Percentiles rank a stretch among this genome's conserved stretches.
Evolutionary conservation across 1,139 yeast species (phyloP).

Genomic region (Pichia sp.): DNA sequence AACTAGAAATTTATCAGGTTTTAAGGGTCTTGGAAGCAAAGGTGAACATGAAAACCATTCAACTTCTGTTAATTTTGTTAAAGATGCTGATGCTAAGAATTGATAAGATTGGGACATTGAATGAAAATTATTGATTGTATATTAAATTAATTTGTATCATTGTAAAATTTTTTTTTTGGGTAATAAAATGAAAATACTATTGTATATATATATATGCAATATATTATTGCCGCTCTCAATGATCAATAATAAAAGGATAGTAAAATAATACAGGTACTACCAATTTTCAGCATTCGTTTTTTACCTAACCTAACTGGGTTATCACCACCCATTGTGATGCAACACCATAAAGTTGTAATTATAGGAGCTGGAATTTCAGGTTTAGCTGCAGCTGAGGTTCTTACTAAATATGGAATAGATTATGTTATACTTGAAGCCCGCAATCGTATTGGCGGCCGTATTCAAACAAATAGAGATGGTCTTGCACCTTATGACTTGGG

Average conservation of each 20-base stretch:
- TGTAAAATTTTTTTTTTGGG: background rate
- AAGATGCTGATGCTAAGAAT: conserved; percentile 27
- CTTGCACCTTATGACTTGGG: conserved; percentile 59
- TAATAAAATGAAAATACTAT: too few species aligned
- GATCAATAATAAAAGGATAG: too few species aligned
- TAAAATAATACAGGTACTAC: too few species aligned
- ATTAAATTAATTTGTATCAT: too few species aligned
- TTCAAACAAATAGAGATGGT: conserved; percentile 34
- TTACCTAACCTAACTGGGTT: too few species aligned
- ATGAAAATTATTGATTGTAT: too few species aligned
- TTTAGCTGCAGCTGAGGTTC: conserved; percentile 63
- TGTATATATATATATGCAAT: background rate
- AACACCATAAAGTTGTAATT: conserved; percentile 35
- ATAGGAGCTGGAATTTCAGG: conserved; percentile 87
- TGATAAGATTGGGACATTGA: background rate
- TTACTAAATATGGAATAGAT: conserved; percentile 40
- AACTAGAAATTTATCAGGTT: conserved; percentile 27
- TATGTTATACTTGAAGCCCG: conserved; percentile 51
- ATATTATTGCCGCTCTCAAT: too few species aligned
- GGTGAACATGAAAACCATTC: conserved; percentile 24
- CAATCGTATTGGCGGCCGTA: conserved; percentile 53
- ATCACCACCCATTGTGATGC: too few species aligned
- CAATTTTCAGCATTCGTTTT: too few species aligned
- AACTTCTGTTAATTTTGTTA: conserved; percentile 45
- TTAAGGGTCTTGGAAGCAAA: conserved; percentile 18